Base-by-base conservation (phyloP, 495 filamentous ascomycete genomes). In the Penicillium malachiteum region DNA sequence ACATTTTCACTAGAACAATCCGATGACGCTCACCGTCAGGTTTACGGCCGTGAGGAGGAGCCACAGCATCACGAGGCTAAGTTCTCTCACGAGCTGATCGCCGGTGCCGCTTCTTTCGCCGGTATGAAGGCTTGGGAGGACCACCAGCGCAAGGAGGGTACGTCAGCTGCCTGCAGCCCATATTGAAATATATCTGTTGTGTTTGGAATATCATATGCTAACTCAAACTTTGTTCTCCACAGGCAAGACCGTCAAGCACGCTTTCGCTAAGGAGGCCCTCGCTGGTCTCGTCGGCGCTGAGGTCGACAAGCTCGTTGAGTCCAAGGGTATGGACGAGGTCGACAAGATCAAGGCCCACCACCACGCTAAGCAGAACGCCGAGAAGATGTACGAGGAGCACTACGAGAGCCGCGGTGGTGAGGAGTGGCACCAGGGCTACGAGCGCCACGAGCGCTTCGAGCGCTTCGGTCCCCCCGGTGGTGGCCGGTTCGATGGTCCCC, bases 61-160 rank as follows among this genome's bases (percentile, higher is more conserved):
- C 21, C 21, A 26, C 39, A 72, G 43, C 53, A 75, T 44, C 78
- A 88, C 76, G 64, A 90, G 70, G 76, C 79, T 65, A 80, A 83
- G 66, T 71, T 90, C 66, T 81, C 81, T 58, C 89, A 92, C 71
- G 88, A 92, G 72, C 66, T 89, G 37, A 64, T 91, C 50, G 87
- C 86, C 63, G 88, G 88, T 46, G 90, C 83, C 44, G 89, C 88
- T 46, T 84, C 88, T 55, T 92, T 92, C 64, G 88, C 83, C 58
- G 89, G 81, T 54, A 87, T 94, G 81, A 90, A 91, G 79, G 73
- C 84, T 13, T 92, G 85, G 68, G 89, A 92, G 71, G 84, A 91
- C 69, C 75, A 84, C 54, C 85, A 90, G 74, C 85, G 87, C 67
- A 78, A 76, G 52, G 77, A 91, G 72, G 88, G 87, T 87, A 79